phyloP scores from a whole-genome alignment of 257 asterid genomes.

The Jasminum sambac region DNA sequence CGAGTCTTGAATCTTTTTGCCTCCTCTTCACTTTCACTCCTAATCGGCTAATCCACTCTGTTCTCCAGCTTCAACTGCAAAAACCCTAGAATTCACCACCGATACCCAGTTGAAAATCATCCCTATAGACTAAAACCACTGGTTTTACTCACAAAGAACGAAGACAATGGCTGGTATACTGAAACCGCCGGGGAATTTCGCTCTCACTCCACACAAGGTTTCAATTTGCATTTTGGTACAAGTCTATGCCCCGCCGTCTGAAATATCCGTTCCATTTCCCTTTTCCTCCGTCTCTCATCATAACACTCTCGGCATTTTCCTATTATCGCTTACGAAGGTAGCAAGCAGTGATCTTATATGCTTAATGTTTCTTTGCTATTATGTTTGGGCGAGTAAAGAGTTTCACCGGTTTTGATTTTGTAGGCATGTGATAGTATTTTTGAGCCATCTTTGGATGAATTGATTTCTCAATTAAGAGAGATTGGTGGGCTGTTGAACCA shows the following conservation, averaged over 20 bases:
- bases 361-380: not conserved
- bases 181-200: conserved; percentile 60
- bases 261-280: conserved; percentile 70
- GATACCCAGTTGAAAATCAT: conserved; percentile 13
- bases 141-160: conserved; percentile 21
- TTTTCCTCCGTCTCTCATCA: conserved; percentile 86
- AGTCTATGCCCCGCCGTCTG: conserved; percentile 81
- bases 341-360: not conserved
- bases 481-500: conserved; percentile 58
- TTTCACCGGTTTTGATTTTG: conserved; percentile 23
- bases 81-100: conserved; percentile 42
- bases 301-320: conserved; percentile 74
- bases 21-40: not conserved
- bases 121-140: not conserved
- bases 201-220: conserved; percentile 84
- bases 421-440: conserved; percentile 73
- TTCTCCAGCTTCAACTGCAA: conserved; percentile 6
- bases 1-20: not conserved
- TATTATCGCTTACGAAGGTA: conserved; percentile 78
- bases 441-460: conserved; percentile 78
- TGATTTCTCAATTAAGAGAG: conserved; percentile 58
- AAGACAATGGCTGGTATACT: conserved; percentile 45
- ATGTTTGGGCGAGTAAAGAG: not conserved
- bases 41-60: not conserved
- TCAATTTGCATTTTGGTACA: conserved; percentile 74